phyloP scores from a whole-genome alignment of 1,284 basidiomycete species.

The Tausonia pullulans region DNA sequence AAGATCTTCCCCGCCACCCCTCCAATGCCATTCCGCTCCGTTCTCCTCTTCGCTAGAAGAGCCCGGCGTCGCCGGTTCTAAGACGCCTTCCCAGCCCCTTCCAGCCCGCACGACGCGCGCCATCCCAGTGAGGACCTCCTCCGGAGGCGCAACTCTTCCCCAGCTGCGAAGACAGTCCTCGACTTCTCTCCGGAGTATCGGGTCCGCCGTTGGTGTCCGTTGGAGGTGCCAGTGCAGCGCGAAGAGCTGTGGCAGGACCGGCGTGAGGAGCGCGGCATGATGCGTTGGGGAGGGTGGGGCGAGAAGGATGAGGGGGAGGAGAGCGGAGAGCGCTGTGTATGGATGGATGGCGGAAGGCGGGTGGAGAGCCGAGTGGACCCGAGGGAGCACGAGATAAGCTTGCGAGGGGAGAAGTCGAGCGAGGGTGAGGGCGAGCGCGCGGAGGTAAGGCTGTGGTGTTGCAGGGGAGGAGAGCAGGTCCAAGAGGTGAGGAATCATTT shows the following conservation, averaged over 20 bases:
- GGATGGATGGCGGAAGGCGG: background rate
- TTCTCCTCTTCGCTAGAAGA: conserved; percentile 15
- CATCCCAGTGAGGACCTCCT: conserved; percentile 47
- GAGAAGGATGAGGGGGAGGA: conserved; percentile 49
- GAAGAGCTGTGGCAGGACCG: conserved; percentile 57
- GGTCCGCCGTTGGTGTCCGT: conserved; percentile 43
- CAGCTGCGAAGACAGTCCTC: conserved; percentile 54
- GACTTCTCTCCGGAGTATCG: conserved; percentile 47
- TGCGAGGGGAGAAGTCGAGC: conserved; percentile 22
- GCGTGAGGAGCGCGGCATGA: conserved; percentile 52
- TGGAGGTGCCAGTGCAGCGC: conserved; percentile 49
- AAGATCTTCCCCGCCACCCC: conserved; percentile 17
- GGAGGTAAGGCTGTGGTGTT: conserved; percentile 12
- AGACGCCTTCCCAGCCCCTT: conserved; percentile 30
- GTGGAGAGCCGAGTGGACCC: background rate
- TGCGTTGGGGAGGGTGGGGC: conserved; percentile 63
- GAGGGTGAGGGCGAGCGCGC: conserved; percentile 21
- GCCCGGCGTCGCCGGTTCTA: conserved; percentile 14
- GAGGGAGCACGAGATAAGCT: too few species aligned
- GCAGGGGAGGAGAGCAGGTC: background rate
- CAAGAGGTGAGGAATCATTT: conserved; percentile 1
- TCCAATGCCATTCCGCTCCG: conserved; percentile 24
- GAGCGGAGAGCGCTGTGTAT: conserved; percentile 19
- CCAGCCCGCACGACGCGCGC: conserved; percentile 50
- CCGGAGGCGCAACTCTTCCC: conserved; percentile 50